phyloP scores from a whole-genome alignment of 805 yeast genomes.

The Jamesozyma rosinii region DNA sequence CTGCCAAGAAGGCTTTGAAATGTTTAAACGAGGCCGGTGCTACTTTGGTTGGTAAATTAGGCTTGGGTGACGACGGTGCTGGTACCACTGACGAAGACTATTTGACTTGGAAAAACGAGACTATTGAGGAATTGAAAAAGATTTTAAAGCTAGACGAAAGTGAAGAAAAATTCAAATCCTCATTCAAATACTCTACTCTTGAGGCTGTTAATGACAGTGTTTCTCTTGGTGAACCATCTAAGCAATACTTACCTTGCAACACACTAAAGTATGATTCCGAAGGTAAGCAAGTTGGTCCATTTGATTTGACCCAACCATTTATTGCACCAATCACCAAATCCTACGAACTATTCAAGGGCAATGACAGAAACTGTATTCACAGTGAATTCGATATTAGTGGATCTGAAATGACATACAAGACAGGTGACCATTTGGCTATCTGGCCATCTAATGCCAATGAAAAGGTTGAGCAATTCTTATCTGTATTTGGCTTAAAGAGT shows the following conservation, averaged over 20 bases:
- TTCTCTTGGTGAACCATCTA: constrained; percentile 76
- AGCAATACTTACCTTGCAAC: constrained; percentile 38
- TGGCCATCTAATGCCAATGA: constrained; percentile 88
- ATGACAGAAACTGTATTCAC: constrained; percentile 75
- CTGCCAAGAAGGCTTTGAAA: constrained; percentile 54
- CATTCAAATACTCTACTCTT: constrained; percentile 36
- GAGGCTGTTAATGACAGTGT: constrained; percentile 37
- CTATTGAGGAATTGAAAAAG: constrained; percentile 56
- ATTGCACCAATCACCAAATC: constrained; percentile 56
- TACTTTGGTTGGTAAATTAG: constrained; percentile 59
- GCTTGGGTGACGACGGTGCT: constrained; percentile 91
- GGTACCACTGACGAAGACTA: constrained; percentile 95
- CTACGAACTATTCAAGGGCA: constrained; percentile 60
- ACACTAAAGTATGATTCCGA: constrained; percentile 31
- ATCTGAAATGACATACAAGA: constrained; percentile 70
- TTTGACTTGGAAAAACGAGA: constrained; percentile 80
- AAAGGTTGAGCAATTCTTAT: constrained; percentile 56
- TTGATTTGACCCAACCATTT: constrained; percentile 72
- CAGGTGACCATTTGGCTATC: constrained; percentile 93
- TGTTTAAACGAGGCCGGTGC: constrained; percentile 59
- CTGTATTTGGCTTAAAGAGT: constrained; percentile 50
- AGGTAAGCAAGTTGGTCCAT: constrained; percentile 53
- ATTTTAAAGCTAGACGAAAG: constrained; percentile 65
- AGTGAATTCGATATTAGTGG: constrained; percentile 75
- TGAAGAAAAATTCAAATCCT: constrained; percentile 69